phyloP scores from a whole-genome alignment of 768 basidiomycete genomes.

The Tremella fuciformis region DNA sequence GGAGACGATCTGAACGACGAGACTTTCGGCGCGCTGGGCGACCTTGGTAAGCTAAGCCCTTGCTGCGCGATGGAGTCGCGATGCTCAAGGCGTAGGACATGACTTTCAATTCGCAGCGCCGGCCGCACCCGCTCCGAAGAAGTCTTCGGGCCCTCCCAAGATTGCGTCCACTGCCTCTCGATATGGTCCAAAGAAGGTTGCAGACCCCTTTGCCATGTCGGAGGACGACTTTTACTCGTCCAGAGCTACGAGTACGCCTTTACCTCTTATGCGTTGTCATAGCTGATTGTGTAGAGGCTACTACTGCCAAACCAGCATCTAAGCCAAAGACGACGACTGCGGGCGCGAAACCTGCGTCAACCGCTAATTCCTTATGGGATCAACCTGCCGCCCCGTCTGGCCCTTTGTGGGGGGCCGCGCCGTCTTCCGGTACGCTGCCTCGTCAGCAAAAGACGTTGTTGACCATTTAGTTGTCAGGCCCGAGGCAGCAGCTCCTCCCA shows the following conservation, averaged over 20 bases:
- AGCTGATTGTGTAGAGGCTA: constrained; percentile 19
- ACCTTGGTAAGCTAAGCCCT: constrained; percentile 64
- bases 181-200: constrained; percentile 35
- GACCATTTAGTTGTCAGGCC: constrained; percentile 1
- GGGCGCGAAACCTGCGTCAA: constrained; percentile 10
- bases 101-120: constrained; percentile 47
- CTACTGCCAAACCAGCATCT: constrained; percentile 6
- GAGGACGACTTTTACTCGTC: constrained; percentile 51
- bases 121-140: constrained; percentile 15
- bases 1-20: constrained; percentile 94
- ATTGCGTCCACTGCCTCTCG: constrained; percentile 41
- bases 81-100: constrained; percentile 23
- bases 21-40: constrained; percentile 76
- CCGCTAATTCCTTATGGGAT: constrained; percentile 23
- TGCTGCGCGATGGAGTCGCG: background rate
- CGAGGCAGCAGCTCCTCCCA: constrained; percentile 7
- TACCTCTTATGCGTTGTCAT: background rate
- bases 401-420: constrained; percentile 38
- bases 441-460: background rate
- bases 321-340: constrained; percentile 22
- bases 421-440: constrained; percentile 18
- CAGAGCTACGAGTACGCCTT: constrained; percentile 9
- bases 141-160: constrained; percentile 9
- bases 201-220: constrained; percentile 48
- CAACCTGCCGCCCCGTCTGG: constrained; percentile 23